A percentile compares a stretch with the other conserved stretches of the same genome.
Conservation (phyloP, 441 rosid species). For the Mallotus japonicus region DNA sequence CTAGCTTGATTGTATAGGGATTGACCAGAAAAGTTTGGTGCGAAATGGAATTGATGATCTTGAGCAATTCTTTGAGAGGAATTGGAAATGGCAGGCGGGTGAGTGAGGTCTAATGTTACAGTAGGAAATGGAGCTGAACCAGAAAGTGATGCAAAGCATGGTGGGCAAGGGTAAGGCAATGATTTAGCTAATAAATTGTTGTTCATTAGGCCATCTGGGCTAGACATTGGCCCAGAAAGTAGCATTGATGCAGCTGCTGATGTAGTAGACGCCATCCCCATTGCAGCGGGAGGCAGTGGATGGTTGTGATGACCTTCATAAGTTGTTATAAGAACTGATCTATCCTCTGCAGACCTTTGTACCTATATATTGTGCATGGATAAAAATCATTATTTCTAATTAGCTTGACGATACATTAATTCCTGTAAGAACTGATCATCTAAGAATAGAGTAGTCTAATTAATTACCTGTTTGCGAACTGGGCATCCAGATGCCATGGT, state of each 20-base stretch:
- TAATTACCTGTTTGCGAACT: slow-evolving; percentile 75
- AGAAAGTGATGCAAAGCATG: slow-evolving; percentile 62
- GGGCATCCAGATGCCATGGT: slow-evolving; percentile 92
- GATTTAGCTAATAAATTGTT: slow-evolving; percentile 63
- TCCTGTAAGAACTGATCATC: no score
- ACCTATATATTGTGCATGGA: slow-evolving; percentile 41
- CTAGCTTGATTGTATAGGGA: slow-evolving; percentile 50
- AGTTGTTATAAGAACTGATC: slow-evolving; percentile 71
- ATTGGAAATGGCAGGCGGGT: slow-evolving; percentile 40
- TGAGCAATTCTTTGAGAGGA: slow-evolving; percentile 30
- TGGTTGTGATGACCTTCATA: slow-evolving; percentile 93
- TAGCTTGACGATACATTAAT: no score
- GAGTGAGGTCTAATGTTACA: slow-evolving; percentile 66
- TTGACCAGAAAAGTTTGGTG: slow-evolving; percentile 45
- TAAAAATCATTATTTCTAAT: no score
- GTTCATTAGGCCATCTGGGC: slow-evolving; percentile 68
- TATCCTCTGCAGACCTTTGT: slow-evolving; percentile 86
- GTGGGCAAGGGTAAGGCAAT: slow-evolving; percentile 52
- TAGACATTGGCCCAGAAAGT: slow-evolving; percentile 79
- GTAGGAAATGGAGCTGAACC: slow-evolving; percentile 76
- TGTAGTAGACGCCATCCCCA: slow-evolving; percentile 88
- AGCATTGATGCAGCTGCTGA: slow-evolving; percentile 80
- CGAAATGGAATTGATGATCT: slow-evolving; percentile 35
- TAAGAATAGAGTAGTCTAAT: neutral
- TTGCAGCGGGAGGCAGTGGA: slow-evolving; percentile 82